A percentile compares a stretch with the other conserved stretches of the same genome.
Conservation (phyloP, 345 rosid species). For the Trapa incisa region DNA sequence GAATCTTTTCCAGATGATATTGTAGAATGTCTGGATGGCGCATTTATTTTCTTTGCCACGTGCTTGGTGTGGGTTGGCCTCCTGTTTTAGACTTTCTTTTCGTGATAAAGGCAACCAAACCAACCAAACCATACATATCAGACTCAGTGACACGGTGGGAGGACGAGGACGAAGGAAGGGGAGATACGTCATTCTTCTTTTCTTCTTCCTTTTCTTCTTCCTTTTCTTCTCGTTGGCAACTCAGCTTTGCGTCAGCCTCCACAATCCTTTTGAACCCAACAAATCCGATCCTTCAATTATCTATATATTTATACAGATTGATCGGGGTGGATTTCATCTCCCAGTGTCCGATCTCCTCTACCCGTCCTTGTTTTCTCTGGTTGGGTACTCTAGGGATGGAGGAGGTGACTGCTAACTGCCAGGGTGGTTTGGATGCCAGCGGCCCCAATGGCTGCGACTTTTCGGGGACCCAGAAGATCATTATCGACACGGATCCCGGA, state of each 20-base stretch:
- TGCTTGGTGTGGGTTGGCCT: too few species aligned
- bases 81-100: neutral
- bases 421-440: neutral
- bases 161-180: neutral
- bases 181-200: neutral
- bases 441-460: conserved; percentile 14
- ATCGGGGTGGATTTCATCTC: neutral
- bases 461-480: conserved; percentile 44
- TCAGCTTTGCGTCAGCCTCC: neutral
- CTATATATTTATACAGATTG: neutral
- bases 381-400: neutral
- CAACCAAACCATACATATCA: neutral
- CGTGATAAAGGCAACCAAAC: neutral
- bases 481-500: conserved; percentile 96
- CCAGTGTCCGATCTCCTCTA: neutral
- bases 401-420: neutral
- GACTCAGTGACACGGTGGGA: neutral
- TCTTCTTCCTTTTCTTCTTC: conserved; percentile 1
- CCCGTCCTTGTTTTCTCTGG: neutral
- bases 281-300: neutral
- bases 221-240: neutral
- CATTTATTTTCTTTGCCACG: too few species aligned
- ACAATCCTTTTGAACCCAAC: neutral
- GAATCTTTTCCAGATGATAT: too few species aligned
- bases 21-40: too few species aligned